Conservation (phyloP, 169 alveolate genomes). For the Plasmodium blacklocki region DNA sequence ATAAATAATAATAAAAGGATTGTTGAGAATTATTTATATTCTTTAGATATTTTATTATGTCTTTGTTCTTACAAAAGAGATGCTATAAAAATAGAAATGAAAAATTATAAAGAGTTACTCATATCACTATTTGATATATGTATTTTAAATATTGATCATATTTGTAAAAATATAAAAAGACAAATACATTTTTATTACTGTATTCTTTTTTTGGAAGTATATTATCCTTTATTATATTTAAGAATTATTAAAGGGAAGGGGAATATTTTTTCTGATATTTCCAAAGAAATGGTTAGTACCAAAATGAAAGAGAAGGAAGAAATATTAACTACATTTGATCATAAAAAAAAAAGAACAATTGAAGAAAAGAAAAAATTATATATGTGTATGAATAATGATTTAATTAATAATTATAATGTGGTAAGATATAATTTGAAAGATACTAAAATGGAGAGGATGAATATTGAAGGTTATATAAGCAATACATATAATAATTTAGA, state of each 20-base stretch:
- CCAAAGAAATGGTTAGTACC: neutral
- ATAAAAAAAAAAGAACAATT: no score
- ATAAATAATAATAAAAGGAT: constrained; percentile 48
- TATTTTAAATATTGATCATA: constrained; percentile 50
- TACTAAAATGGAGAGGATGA: no score
- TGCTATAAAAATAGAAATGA: neutral
- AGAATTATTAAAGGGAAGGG: constrained; percentile 15
- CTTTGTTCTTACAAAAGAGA: constrained; percentile 51
- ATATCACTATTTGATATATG: constrained; percentile 46
- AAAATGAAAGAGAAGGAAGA: neutral
- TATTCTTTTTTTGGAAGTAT: constrained; percentile 53
- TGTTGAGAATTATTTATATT: constrained; percentile 34
- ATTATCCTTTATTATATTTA: constrained; percentile 63
- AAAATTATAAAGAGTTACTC: constrained; percentile 24
- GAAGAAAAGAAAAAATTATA: no score
- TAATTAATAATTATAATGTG: no score
- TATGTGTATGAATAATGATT: no score
- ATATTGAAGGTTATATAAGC: no score
- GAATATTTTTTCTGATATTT: neutral
- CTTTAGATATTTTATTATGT: constrained; percentile 64
- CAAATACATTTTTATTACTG: constrained; percentile 62
- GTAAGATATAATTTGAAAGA: no score
- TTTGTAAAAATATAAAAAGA: constrained; percentile 60
- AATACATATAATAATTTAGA: no score
- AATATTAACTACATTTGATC: neutral